Base-by-base conservation (phyloP, 768 basidiomycete genomes). In the Chalciporus sphaerocephalus region DNA sequence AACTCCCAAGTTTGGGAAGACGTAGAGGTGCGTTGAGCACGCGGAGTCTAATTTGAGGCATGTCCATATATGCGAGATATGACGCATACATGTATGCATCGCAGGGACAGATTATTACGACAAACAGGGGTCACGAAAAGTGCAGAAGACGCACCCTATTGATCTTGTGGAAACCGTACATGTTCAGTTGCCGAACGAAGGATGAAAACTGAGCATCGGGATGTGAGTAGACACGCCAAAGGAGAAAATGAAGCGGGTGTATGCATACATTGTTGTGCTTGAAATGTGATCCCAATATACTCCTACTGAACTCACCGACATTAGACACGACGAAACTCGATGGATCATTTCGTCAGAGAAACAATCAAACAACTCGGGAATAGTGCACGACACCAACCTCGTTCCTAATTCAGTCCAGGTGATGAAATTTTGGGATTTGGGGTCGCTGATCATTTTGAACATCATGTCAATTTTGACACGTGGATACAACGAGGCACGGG, bases 151-250 rank as follows among this genome's bases (percentile, higher is more conserved):
- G 50, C 47, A 88, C 85, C 68, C 89, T 77, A 64, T 92, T 92
- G 68, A 90, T 90, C 69, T 94, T 94, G 67, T 92, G 90, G 67
- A 94, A 95, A 32, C 91, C 91, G 57, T 93, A 95, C 89, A 93
- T 94, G 72, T 95, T 94, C 44, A 94, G 76, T 65, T 94, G 92
- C 47, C 93, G 83, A 33, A 94, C 91, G 65, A 96, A 96, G 59
- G 87, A 91, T 9, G 92, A 92, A 65, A 96, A 95, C 83, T 95
- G 59, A 8, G 34, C 47, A 44, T 38, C 43, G 25, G 42, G 20
- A 40, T 24, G n/a, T 36, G 23, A 44, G 43, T 44, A 53, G 21
- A 12, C 48, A 16, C 30, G 42, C n/a, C n/a, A 38, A 36, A 37
- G 28, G 48, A 47, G 52, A 50, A 22, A 30, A 37, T 28, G 32